A percentile compares a stretch with the other conserved stretches of the same genome.
Evolutionary conservation across 495 filamentous ascomycete genomes (phyloP).

Genomic region (Neurospora sp.): DNA sequence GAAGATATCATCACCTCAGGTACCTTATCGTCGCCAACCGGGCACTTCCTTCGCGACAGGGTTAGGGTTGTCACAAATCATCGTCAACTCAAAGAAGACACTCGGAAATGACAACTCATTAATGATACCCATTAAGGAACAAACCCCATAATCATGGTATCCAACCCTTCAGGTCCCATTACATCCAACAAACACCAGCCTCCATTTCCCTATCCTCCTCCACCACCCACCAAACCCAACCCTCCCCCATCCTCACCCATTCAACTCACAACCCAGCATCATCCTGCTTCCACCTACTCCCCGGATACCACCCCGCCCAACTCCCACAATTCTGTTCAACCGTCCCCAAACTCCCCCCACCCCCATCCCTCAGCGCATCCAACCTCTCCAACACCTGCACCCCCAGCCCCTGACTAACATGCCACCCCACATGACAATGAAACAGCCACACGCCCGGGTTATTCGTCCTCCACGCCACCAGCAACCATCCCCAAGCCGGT

Average conservation of each 20-base stretch:
- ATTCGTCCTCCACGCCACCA: slow-evolving; percentile 35
- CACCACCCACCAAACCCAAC: too few relatives aligned
- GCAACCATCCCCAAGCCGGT: slow-evolving; percentile 34
- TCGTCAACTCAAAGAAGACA: background rate
- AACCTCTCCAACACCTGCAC: slow-evolving; percentile 31
- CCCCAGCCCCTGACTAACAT: slow-evolving; percentile 33
- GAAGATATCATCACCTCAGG: background rate
- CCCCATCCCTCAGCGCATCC: background rate
- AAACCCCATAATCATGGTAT: too few relatives aligned
- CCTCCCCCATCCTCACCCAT: too few relatives aligned
- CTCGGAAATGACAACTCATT: background rate
- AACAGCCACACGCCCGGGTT: slow-evolving; percentile 33
- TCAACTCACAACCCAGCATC: background rate
- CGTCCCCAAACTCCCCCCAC: background rate
- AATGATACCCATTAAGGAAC: too few relatives aligned
- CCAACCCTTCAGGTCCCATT: background rate
- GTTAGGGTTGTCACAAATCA: background rate
- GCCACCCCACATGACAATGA: slow-evolving; percentile 40
- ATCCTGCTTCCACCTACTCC: background rate
- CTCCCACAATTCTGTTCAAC: background rate
- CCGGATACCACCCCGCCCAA: background rate
- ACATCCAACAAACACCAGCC: background rate
- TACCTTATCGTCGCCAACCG: background rate
- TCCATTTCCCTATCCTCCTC: background rate
- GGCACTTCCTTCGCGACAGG: background rate